Evolutionary conservation across 106 monocot species (phyloP).

Genomic region (Allium fistulosum): DNA sequence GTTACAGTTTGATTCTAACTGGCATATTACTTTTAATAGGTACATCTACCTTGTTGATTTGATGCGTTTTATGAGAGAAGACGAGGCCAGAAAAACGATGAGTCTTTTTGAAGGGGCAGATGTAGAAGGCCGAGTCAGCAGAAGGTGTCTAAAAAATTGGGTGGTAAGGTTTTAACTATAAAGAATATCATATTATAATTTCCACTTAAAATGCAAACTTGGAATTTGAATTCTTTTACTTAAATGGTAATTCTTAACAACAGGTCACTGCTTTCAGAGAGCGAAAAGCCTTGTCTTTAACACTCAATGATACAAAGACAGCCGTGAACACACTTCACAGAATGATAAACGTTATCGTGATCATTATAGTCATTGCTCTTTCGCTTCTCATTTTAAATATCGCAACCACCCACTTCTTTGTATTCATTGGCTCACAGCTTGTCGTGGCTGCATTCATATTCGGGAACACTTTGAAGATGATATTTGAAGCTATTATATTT

Average conservation of each 20-base stretch:
- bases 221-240: too few species aligned
- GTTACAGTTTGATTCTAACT: too few species aligned
- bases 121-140: conserved; percentile 46
- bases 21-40: conserved; percentile 22
- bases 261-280: conserved; percentile 88
- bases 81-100: conserved; percentile 66
- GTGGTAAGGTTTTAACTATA: conserved; percentile 35
- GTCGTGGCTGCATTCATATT: conserved; percentile 68
- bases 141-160: conserved; percentile 75
- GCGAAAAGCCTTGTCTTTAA: conserved; percentile 69
- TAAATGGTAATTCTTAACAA: not conserved
- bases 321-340: conserved; percentile 87
- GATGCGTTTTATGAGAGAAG: conserved; percentile 78
- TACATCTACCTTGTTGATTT: conserved; percentile 65
- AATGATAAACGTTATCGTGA: conserved; percentile 63
- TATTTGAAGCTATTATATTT: conserved; percentile 83
- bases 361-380: conserved; percentile 52
- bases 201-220: too few species aligned
- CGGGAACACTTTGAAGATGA: conserved; percentile 74
- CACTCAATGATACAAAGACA: conserved; percentile 89
- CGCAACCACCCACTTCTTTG: conserved; percentile 57
- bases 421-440: conserved; percentile 70
- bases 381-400: conserved; percentile 75
- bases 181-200: too few species aligned
- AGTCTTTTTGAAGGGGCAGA: conserved; percentile 62